Evolutionary conservation across 2,329 filamentous ascomycete species (phyloP), one percentile per base, ranked within the genome.

Genomic region (Sarocladium brachiariae): DNA sequence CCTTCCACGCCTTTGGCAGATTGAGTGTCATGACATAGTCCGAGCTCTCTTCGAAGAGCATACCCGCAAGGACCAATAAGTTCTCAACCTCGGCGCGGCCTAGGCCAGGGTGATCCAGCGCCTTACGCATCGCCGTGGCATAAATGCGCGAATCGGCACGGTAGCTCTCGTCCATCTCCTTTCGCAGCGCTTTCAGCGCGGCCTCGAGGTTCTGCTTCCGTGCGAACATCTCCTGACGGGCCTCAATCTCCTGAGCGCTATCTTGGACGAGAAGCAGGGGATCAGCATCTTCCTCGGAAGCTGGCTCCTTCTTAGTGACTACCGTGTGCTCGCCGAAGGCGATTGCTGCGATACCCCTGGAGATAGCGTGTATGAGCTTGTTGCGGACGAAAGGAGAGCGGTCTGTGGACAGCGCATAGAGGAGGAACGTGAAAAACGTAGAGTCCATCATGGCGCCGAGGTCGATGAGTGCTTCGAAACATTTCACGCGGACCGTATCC

Each of bases 401-500:
- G 61, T 86, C 82, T 2, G 78, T 83, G 53, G 78, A 80, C 50
- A 84, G 68, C 14, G 75, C 71, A 21, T 75, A 74, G 27, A 85
- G 68, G 37, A 86, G 67, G 51, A 84, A 74, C 45, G 69, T 71
- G 56, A 83, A 70, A 38, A 86, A 71, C 1, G 67, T 65, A 2
- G 76, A 69, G 50, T 80, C 77, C 56, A 76, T 68, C 57, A 86
- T 68, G 46, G 76, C 73, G 0, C 80, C 81, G n/a, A 86, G 72
- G 54, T 85, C 80, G 33, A 85, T 71, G 39, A 87, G 65, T 9
- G 77, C 75, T 57, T 85, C 78, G 51, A 81, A 85, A 2, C 80
- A 80, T 63, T 84, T 84, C 64, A 86, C 77, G 19, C 83, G 78
- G 49, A 86, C 80, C 33, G 76, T 65, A 55, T 86, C 81, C 46